These are phyloP conservation scores for Fraxinus platypoda DNA, from an alignment of 305 asterid genomes.

Conservation along the genomic window DNA sequence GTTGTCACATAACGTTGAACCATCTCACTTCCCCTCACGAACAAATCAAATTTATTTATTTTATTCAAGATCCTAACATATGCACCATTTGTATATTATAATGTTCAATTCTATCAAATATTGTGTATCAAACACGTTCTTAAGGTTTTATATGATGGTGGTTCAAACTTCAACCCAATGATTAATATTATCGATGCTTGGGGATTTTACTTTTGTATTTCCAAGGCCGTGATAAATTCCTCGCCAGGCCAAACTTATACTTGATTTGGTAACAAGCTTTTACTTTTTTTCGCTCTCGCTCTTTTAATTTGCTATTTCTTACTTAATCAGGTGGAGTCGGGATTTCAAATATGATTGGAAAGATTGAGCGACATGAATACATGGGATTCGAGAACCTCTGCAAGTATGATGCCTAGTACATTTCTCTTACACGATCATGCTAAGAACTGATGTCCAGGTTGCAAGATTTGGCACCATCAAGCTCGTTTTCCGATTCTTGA, in stretches of 20 bases:
- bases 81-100: neutral
- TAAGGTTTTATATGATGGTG: neutral
- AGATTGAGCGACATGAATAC: slow-evolving; percentile 68
- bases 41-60: neutral
- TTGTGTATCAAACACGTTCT: neutral
- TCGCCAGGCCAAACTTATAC: neutral
- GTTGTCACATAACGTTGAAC: neutral
- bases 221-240: neutral
- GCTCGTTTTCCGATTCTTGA: neutral
- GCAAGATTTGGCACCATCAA: neutral
- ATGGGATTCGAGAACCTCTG: slow-evolving; percentile 96
- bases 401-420: slow-evolving; percentile 55
- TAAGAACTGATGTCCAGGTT: neutral
- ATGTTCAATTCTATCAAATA: neutral
- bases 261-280: neutral
- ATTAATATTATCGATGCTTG: neutral
- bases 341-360: slow-evolving; percentile 79
- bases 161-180: neutral
- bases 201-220: neutral
- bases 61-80: neutral
- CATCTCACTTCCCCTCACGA: neutral
- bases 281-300: neutral
- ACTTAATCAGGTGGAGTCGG: slow-evolving; percentile 85
- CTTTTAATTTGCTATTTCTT: neutral
- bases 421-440: neutral